Percentiles rank a stretch among this genome's conserved stretches.
These are phyloP conservation scores for Nemania abortiva DNA, from an alignment of 2,329 filamentous ascomycete species.

Conservation along the genomic window DNA sequence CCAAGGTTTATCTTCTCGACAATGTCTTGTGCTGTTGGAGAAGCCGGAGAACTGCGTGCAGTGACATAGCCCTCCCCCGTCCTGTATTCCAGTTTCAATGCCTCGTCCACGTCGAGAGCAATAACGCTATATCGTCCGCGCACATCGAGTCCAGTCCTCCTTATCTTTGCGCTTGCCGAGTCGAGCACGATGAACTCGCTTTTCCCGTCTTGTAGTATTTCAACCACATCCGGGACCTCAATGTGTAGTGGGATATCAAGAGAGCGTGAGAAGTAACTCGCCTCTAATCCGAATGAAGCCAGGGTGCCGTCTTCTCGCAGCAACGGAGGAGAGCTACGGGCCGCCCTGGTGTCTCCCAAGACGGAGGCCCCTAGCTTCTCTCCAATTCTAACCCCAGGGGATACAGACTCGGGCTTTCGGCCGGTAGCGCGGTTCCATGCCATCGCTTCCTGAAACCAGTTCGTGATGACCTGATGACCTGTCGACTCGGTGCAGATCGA, in stretches of 20 bases:
- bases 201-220: slow-evolving; percentile 57
- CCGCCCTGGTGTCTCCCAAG: slow-evolving; percentile 10
- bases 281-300: slow-evolving; percentile 49
- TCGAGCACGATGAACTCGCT: slow-evolving; percentile 69
- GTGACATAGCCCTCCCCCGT: slow-evolving; percentile 60
- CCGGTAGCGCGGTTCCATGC: slow-evolving; percentile 62
- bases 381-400: not conserved
- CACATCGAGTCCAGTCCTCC: slow-evolving; percentile 58
- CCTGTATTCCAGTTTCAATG: slow-evolving; percentile 69
- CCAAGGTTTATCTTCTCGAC: slow-evolving; percentile 49
- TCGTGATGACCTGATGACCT: slow-evolving; percentile 73
- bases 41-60: slow-evolving; percentile 41
- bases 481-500: slow-evolving; percentile 82
- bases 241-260: slow-evolving; percentile 61
- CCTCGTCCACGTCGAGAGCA: slow-evolving; percentile 70
- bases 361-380: slow-evolving; percentile 20
- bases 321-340: slow-evolving; percentile 39
- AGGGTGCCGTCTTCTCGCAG: slow-evolving; percentile 43
- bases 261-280: slow-evolving; percentile 56
- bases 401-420: slow-evolving; percentile 34
- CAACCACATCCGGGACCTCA: slow-evolving; percentile 67
- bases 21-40: slow-evolving; percentile 36
- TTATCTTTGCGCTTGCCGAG: slow-evolving; percentile 66
- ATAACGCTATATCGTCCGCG: slow-evolving; percentile 79
- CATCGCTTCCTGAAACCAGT: slow-evolving; percentile 79